Conservation (phyloP, 1,284 basidiomycete species). For the Chalciporus sp. region DNA sequence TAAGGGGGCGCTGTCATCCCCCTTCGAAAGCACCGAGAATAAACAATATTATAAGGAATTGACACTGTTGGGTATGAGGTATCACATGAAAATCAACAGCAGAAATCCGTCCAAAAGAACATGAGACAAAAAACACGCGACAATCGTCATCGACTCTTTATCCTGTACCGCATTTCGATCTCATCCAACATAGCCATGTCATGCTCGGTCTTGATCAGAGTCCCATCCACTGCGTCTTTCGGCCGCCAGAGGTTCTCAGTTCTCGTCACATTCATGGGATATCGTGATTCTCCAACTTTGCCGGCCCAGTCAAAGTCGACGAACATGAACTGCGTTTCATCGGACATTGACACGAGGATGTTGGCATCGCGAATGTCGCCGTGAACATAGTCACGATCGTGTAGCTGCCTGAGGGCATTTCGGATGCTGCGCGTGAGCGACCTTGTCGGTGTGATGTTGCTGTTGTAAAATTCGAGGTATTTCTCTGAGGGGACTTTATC, state of each 20-base stretch:
- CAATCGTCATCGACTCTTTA: too few species aligned
- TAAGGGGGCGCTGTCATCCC: too few species aligned
- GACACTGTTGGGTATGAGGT: too few species aligned
- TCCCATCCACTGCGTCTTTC: neutral
- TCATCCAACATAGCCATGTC: constrained; percentile 5
- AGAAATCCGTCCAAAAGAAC: too few species aligned
- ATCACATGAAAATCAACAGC: too few species aligned
- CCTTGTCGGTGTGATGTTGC: neutral
- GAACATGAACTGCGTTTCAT: constrained; percentile 9
- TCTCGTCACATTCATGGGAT: constrained; percentile 11
- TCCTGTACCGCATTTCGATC: too few species aligned
- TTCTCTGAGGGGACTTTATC: constrained; percentile 8
- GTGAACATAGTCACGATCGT: constrained; percentile 15
- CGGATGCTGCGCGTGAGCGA: neutral
- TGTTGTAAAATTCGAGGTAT: neutral
- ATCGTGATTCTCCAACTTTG: constrained; percentile 13
- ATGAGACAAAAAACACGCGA: too few species aligned
- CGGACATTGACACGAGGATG: constrained; percentile 14
- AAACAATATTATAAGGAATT: too few species aligned
- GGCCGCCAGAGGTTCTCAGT: neutral
- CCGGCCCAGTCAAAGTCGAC: constrained; percentile 32
- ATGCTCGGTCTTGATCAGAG: neutral
- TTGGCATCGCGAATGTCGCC: constrained; percentile 23
- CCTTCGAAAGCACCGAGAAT: too few species aligned
- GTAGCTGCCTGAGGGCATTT: constrained; percentile 5